Conservation (phyloP, 371 early-diverging fungal species). For the Cokeromyces recurvatus region DNA sequence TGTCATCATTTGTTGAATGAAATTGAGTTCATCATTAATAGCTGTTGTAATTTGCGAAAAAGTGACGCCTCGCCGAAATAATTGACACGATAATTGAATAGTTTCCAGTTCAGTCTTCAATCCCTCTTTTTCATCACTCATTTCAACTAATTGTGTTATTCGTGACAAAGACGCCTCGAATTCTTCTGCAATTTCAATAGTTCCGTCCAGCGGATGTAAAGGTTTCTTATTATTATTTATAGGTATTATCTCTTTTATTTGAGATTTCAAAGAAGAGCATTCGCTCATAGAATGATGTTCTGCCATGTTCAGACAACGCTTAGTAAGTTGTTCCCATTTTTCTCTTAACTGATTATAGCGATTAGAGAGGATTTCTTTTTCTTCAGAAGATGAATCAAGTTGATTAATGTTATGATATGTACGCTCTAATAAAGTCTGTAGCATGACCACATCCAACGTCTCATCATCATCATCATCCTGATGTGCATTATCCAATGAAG, state of each 20-base stretch:
- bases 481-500: neutral
- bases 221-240: neutral
- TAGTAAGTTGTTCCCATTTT: slow-evolving; percentile 10
- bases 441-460: too few relatives aligned
- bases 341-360: slow-evolving; percentile 10
- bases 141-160: neutral
- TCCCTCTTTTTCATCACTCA: neutral
- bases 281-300: too few relatives aligned
- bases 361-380: neutral
- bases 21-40: slow-evolving; percentile 35
- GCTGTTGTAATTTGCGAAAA: slow-evolving; percentile 36
- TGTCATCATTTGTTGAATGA: slow-evolving; percentile 33
- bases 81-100: neutral
- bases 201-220: slow-evolving; percentile 37
- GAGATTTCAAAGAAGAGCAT: too few relatives aligned
- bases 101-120: neutral
- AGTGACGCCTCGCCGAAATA: slow-evolving; percentile 19
- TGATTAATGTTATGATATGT: neutral
- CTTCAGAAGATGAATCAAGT: slow-evolving; percentile 3
- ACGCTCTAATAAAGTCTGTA: slow-evolving; percentile 2
- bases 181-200: slow-evolving; percentile 13
- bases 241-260: slow-evolving; percentile 3
- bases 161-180: slow-evolving; percentile 8
- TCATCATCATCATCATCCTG: neutral
- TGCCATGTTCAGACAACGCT: too few relatives aligned